Evolutionary conservation across 148 eudicot species (phyloP).

Genomic region (Nepenthes mirabilis): DNA sequence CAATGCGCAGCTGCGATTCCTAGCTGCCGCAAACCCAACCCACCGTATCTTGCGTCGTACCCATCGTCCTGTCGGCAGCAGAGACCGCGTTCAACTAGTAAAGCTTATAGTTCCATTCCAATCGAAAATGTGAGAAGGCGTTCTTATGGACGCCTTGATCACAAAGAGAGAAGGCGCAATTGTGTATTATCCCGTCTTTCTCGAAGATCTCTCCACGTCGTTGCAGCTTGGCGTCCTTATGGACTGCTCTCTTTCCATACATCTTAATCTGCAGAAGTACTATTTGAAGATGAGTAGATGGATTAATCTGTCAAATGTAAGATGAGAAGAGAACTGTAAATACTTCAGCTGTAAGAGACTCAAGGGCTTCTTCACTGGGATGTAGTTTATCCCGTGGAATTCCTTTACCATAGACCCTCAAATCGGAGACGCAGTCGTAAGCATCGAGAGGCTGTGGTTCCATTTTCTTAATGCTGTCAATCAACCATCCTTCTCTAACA

Average conservation of each 20-base stretch:
- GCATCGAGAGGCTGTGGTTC: conserved; percentile 50
- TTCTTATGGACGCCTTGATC: conserved; percentile 57
- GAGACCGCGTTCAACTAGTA: background rate
- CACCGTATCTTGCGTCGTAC: conserved; percentile 65
- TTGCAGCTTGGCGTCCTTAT: conserved; percentile 66
- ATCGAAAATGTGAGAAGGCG: background rate
- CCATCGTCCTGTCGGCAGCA: conserved; percentile 54
- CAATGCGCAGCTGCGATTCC: conserved; percentile 50
- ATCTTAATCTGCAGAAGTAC: conserved; percentile 59
- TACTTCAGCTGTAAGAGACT: conserved; percentile 61
- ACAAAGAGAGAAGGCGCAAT: conserved; percentile 53
- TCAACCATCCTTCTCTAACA: conserved; percentile 67
- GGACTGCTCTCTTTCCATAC: conserved; percentile 80
- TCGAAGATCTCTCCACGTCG: conserved; percentile 65
- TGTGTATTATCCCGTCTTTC: conserved; percentile 59
- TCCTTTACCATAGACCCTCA: conserved; percentile 37
- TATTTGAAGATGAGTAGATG: too few species aligned
- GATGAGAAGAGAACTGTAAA: background rate
- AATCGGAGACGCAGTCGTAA: conserved; percentile 59
- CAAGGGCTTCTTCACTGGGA: conserved; percentile 50
- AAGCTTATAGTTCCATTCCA: background rate
- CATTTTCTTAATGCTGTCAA: conserved; percentile 63
- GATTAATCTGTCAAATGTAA: background rate
- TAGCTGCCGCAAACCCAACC: conserved; percentile 52
- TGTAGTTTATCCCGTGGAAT: conserved; percentile 62